Conservation (phyloP, 345 rosid genomes). For the Boechera divaricarpa region DNA sequence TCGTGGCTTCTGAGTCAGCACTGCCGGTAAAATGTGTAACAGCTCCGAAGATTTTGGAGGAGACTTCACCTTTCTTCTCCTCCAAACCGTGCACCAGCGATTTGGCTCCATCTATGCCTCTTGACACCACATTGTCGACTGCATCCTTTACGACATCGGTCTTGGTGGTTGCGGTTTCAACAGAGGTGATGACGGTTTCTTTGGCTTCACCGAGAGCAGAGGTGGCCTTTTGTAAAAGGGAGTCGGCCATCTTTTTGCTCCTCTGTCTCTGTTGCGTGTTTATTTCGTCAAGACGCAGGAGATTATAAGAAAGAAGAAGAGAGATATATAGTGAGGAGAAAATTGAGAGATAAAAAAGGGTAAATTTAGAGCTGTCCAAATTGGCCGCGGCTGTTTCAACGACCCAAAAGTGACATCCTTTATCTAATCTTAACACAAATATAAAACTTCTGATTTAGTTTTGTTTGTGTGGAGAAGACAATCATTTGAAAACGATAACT, state of each 20-base stretch:
- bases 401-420: slow-evolving; percentile 11
- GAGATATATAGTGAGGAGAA: slow-evolving; percentile 22
- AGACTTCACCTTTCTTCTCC: slow-evolving; percentile 46
- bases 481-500: slow-evolving; percentile 21
- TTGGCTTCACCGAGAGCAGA: slow-evolving; percentile 36
- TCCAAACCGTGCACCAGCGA: slow-evolving; percentile 35
- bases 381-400: slow-evolving; percentile 24
- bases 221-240: slow-evolving; percentile 37
- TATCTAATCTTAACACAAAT: slow-evolving; percentile 6
- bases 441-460: slow-evolving; percentile 18
- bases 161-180: slow-evolving; percentile 15
- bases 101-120: slow-evolving; percentile 46
- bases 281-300: slow-evolving; percentile 22
- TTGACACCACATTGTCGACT: slow-evolving; percentile 40
- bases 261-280: slow-evolving; percentile 21
- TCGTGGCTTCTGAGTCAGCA: slow-evolving; percentile 31
- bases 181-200: slow-evolving; percentile 19
- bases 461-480: slow-evolving; percentile 28
- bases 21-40: slow-evolving; percentile 31
- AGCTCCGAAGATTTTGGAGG: slow-evolving; percentile 36
- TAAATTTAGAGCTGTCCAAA: slow-evolving; percentile 23
- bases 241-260: slow-evolving; percentile 27
- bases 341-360: neutral
- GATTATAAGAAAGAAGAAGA: slow-evolving; percentile 17
- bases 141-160: slow-evolving; percentile 36